Conservation (phyloP, 192 early-diverging fungal species). For the Backusella luteola region DNA sequence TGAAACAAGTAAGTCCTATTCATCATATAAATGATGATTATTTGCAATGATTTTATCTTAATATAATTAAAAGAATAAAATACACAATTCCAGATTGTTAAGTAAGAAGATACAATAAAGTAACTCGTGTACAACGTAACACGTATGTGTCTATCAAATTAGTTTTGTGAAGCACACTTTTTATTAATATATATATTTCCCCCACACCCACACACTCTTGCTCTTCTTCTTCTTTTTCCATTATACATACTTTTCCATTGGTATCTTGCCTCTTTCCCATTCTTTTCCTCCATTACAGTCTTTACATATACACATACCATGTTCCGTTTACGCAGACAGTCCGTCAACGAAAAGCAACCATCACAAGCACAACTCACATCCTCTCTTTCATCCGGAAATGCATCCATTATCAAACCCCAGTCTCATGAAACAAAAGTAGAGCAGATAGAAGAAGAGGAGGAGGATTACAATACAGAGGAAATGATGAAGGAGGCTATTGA, state of each 20-base stretch:
- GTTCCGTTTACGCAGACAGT: constrained; percentile 3
- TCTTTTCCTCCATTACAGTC: not conserved
- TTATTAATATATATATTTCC: not conserved
- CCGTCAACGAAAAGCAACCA: not conserved
- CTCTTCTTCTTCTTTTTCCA: constrained; percentile 9
- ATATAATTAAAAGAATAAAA: not conserved
- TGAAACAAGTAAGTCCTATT: not conserved
- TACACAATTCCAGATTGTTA: not conserved
- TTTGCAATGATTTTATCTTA: too few species aligned
- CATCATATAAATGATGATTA: not conserved
- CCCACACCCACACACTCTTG: not conserved
- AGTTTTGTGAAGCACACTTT: constrained; percentile 20
- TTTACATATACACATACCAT: not conserved
- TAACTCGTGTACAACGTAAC: constrained; percentile 4
- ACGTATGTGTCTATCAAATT: constrained; percentile 7
- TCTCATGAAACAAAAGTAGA: not conserved
- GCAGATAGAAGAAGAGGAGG: not conserved
- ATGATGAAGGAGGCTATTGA: constrained; percentile 3
- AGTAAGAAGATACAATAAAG: not conserved
- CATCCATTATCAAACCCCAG: constrained; percentile 9
- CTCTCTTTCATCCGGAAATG: constrained; percentile 12
- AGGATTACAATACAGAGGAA: not conserved
- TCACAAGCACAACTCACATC: not conserved
- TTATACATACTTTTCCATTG: not conserved
- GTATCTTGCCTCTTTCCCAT: not conserved